Evolutionary conservation across 1,139 yeast genomes (phyloP).

Genomic region (Candida sanyaensis): DNA sequence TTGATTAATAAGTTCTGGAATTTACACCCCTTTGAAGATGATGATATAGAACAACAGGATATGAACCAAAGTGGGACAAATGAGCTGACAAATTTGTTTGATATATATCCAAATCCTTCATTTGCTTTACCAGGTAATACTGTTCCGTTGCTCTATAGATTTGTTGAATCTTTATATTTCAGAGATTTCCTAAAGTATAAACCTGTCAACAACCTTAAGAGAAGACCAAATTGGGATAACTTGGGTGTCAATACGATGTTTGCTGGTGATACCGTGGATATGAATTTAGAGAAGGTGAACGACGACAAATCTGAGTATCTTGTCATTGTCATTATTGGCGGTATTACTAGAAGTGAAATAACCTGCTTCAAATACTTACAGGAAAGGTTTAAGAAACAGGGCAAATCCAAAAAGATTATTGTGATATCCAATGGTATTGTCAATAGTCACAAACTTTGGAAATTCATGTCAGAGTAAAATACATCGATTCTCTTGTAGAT

Average conservation of each 20-base stretch:
- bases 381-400: constrained; percentile 29
- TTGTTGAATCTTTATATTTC: constrained; percentile 53
- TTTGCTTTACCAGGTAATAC: constrained; percentile 54
- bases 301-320: constrained; percentile 40
- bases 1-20: constrained; percentile 48
- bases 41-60: constrained; percentile 14
- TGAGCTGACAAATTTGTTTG: constrained; percentile 17
- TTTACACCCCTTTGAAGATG: constrained; percentile 39
- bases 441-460: constrained; percentile 40
- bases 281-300: constrained; percentile 33
- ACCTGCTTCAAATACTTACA: constrained; percentile 64
- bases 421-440: constrained; percentile 61
- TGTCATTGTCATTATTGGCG: constrained; percentile 63
- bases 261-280: constrained; percentile 38
- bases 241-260: constrained; percentile 41
- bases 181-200: constrained; percentile 47
- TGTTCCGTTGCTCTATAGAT: constrained; percentile 49
- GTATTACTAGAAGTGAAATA: constrained; percentile 77
- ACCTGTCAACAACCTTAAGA: constrained; percentile 40
- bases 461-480: constrained; percentile 8
- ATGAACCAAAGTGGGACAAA: constrained; percentile 5
- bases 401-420: constrained; percentile 44
- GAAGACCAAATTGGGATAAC: constrained; percentile 49
- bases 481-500: background rate
- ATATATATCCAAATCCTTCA: constrained; percentile 45